Evolutionary conservation across 163 green algal genomes (phyloP).

Genomic region (Chlorella variabilis): DNA sequence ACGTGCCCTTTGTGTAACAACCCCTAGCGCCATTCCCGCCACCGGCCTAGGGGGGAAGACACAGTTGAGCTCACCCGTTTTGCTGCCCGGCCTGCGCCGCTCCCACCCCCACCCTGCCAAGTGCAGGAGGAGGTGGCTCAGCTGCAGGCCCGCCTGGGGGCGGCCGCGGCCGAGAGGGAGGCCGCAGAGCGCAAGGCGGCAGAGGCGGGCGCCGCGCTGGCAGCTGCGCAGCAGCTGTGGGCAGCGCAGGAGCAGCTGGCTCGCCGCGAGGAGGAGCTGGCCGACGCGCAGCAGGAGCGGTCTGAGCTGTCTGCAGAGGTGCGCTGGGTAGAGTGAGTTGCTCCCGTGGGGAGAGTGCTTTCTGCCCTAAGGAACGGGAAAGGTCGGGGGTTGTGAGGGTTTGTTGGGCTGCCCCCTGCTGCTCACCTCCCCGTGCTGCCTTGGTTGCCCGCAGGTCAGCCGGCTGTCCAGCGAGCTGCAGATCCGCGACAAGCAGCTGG

Average conservation of each 20-base stretch:
- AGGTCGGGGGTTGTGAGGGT: too few species aligned
- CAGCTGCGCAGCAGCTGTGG: slow-evolving; percentile 13
- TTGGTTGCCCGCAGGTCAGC: neutral
- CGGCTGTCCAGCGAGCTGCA: neutral
- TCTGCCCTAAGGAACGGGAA: too few species aligned
- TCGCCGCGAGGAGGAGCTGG: slow-evolving; percentile 14
- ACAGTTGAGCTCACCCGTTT: neutral
- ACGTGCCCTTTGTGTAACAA: slow-evolving; percentile 3
- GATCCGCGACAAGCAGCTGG: slow-evolving; percentile 4
- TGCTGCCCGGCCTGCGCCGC: neutral
- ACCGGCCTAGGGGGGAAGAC: neutral
- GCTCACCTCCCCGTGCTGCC: neutral
- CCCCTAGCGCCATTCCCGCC: neutral
- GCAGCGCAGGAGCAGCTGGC: neutral
- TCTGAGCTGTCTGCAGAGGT: neutral
- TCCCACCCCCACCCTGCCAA: neutral
- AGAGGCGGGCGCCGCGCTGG: neutral
- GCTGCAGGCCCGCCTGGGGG: neutral
- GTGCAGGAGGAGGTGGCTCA: slow-evolving; percentile 21
- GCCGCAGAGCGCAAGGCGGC: neutral
- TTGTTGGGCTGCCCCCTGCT: too few species aligned
- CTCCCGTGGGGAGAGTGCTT: too few species aligned
- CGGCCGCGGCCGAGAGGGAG: neutral
- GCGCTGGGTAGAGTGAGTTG: neutral
- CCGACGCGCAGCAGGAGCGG: neutral